Evolutionary conservation across 2,329 filamentous ascomycete genomes (phyloP).

Genomic region (Talaromyces pinophilus): DNA sequence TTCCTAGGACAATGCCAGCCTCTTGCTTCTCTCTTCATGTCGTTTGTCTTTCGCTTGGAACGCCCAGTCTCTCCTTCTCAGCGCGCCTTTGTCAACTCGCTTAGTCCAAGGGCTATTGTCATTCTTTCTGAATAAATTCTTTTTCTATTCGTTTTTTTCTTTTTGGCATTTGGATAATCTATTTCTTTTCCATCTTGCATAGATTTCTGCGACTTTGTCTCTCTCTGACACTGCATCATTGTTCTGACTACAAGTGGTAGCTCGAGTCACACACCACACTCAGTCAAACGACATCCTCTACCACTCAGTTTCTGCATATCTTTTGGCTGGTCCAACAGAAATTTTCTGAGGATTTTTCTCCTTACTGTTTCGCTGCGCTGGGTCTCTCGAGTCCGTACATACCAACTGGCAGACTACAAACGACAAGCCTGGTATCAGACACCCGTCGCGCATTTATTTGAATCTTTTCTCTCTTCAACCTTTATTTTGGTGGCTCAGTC

Average conservation of each 20-base stretch:
- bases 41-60: slow-evolving; percentile 9
- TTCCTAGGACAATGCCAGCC: background rate
- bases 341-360: too few relatives aligned
- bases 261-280: background rate
- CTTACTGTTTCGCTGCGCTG: background rate
- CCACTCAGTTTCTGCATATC: background rate
- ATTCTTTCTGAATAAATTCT: slow-evolving; percentile 2
- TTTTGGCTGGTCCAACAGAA: background rate
- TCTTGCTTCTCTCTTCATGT: slow-evolving; percentile 4
- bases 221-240: background rate
- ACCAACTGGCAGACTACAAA: background rate
- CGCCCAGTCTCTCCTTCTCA: slow-evolving; percentile 10
- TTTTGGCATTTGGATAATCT: background rate
- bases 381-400: background rate
- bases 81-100: background rate
- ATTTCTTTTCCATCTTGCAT: background rate
- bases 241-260: background rate
- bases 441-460: background rate
- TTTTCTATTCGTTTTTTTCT: background rate
- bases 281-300: background rate
- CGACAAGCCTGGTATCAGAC: background rate
- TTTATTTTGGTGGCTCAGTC: background rate
- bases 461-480: background rate
- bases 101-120: slow-evolving; percentile 3
- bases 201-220: background rate